Conservation (phyloP, 371 early-diverging fungal genomes). For the Dichotomocladium elegans region DNA sequence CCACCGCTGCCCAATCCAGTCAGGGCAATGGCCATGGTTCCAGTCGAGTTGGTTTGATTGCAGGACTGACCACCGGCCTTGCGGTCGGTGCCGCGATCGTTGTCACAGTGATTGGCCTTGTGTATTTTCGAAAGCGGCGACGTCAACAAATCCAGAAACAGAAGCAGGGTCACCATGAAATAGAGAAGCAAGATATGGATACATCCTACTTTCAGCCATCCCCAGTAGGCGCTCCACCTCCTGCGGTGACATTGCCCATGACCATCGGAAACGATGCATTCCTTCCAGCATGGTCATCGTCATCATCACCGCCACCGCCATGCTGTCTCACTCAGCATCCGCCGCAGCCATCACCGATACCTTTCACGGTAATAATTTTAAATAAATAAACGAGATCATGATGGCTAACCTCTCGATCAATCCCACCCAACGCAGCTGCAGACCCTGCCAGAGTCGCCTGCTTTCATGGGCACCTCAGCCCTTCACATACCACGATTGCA, state of each 20-base stretch:
- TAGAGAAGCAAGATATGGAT: not conserved
- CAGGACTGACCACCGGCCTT: slow-evolving; percentile 30
- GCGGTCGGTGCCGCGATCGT: slow-evolving; percentile 19
- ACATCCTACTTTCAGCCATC: slow-evolving; percentile 1
- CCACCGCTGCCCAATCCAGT: not conserved
- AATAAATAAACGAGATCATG: too few relatives aligned
- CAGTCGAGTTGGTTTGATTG: slow-evolving; percentile 17
- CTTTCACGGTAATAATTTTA: too few relatives aligned
- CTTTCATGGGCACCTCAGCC: slow-evolving; percentile 3
- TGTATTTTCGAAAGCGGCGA: slow-evolving; percentile 16
- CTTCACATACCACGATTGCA: slow-evolving; percentile 32
- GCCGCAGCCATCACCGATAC: too few relatives aligned
- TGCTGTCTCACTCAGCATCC: not conserved
- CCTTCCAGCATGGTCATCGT: too few relatives aligned
- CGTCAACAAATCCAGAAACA: not conserved
- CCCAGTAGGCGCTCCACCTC: slow-evolving; percentile 6
- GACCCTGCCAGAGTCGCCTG: slow-evolving; percentile 2
- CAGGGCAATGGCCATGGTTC: not conserved
- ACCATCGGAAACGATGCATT: not conserved
- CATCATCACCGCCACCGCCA: not conserved
- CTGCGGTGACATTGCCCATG: slow-evolving; percentile 6
- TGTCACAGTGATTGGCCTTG: slow-evolving; percentile 25
- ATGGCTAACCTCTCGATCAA: too few relatives aligned
- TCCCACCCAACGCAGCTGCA: too few relatives aligned
- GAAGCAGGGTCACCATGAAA: not conserved